phyloP scores from a whole-genome alignment of 2,329 filamentous ascomycete species.

The Xylariaceae sp. region DNA sequence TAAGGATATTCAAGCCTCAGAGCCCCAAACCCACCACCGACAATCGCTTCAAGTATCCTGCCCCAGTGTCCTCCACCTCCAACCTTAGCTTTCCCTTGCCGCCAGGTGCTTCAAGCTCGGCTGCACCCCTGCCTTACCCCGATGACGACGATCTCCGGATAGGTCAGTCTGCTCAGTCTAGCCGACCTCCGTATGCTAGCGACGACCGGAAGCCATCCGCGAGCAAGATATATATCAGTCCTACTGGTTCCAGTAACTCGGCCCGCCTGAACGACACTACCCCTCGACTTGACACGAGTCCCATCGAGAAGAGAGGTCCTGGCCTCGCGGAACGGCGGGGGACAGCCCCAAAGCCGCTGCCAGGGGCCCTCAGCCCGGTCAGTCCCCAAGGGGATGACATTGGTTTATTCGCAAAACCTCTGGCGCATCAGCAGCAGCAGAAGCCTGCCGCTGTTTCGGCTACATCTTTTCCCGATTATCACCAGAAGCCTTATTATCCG shows the following conservation, averaged over 20 bases:
- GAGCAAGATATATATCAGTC: conserved; percentile 45
- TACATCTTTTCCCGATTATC: conserved; percentile 56
- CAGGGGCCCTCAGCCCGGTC: conserved; percentile 69
- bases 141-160: conserved; percentile 66
- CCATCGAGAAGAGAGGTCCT: conserved; percentile 64
- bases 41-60: conserved; percentile 59
- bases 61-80: conserved; percentile 52
- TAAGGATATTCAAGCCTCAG: conserved; percentile 83
- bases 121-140: conserved; percentile 73
- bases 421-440: conserved; percentile 51
- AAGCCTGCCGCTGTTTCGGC: conserved; percentile 49
- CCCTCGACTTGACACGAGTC: conserved; percentile 62
- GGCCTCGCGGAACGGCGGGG: conserved; percentile 82
- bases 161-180: conserved; percentile 49
- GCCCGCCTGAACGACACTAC: conserved; percentile 56
- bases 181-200: conserved; percentile 52
- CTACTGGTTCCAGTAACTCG: conserved; percentile 44
- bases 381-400: conserved; percentile 79
- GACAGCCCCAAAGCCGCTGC: conserved; percentile 80
- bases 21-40: conserved; percentile 62
- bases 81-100: conserved; percentile 69
- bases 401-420: conserved; percentile 76
- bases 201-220: conserved; percentile 47
- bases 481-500: conserved; percentile 66
- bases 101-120: conserved; percentile 74